Evolutionary conservation across 139 green algal species (phyloP).

Genomic region (Medakamo hakoo): DNA sequence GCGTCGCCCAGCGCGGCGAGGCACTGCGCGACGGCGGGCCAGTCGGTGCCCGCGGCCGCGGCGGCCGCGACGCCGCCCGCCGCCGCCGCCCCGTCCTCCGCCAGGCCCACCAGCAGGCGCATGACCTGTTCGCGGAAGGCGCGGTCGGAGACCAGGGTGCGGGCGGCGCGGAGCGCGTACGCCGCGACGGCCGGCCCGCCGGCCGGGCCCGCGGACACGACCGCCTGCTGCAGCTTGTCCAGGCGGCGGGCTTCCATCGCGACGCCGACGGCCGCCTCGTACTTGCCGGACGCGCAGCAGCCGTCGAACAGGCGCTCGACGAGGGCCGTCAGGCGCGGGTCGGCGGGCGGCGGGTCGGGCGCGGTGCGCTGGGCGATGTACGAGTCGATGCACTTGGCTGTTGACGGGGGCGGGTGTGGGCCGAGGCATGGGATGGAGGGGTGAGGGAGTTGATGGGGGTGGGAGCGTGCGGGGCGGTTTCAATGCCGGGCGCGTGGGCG

Average conservation of each 20-base stretch:
- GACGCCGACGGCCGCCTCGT: slow-evolving; percentile 86
- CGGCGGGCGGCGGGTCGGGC: slow-evolving; percentile 10
- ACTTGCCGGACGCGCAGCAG: slow-evolving; percentile 56
- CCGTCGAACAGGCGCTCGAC: slow-evolving; percentile 88
- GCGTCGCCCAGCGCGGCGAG: slow-evolving; percentile 82
- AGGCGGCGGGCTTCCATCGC: slow-evolving; percentile 76
- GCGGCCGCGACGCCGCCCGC: too few species aligned
- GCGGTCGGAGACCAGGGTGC: slow-evolving; percentile 55
- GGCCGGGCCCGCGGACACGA: slow-evolving; percentile 5
- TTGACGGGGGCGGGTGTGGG: background rate
- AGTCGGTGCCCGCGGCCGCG: slow-evolving; percentile 47
- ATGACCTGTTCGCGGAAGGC: slow-evolving; percentile 75
- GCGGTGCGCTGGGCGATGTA: slow-evolving; percentile 64
- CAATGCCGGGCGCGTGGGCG: background rate
- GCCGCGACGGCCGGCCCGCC: slow-evolving; percentile 12
- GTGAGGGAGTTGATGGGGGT: too few species aligned
- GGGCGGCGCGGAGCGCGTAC: slow-evolving; percentile 69
- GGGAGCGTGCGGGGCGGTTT: background rate
- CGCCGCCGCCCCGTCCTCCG: too few species aligned
- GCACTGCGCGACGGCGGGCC: slow-evolving; percentile 74
- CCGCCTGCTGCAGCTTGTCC: slow-evolving; percentile 68
- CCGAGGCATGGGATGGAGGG: background rate
- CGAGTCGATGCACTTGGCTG: slow-evolving; percentile 87
- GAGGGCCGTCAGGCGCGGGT: slow-evolving; percentile 66
- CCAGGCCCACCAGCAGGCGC: slow-evolving; percentile 59